Conservation (phyloP, 139 green algal species). For the Trebouxia sp. region DNA sequence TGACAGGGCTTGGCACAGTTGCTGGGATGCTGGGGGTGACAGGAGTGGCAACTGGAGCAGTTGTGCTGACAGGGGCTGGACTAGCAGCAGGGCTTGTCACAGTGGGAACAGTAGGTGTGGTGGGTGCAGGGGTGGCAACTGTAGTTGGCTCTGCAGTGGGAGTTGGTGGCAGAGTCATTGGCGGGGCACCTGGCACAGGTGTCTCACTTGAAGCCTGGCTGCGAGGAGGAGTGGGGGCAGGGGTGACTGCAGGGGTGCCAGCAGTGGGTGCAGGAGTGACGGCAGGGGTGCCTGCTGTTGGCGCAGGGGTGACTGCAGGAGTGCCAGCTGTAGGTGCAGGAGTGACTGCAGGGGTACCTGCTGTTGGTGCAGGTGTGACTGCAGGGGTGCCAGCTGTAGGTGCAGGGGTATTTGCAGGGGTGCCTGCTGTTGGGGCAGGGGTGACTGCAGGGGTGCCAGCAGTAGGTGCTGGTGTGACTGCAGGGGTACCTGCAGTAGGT, state of each 20-base stretch:
- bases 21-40: background rate
- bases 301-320: background rate
- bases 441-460: background rate
- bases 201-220: background rate
- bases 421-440: background rate
- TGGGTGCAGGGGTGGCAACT: background rate
- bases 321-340: background rate
- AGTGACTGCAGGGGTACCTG: background rate
- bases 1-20: background rate
- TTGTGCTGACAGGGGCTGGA: background rate
- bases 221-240: background rate
- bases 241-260: background rate
- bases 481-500: no score
- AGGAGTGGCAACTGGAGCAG: background rate
- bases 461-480: background rate
- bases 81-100: background rate
- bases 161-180: background rate
- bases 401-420: background rate
- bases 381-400: background rate
- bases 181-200: background rate
- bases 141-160: constrained; percentile 6
- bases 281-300: background rate
- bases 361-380: background rate
- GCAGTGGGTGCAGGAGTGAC: background rate
- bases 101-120: background rate